Conservation (phyloP, 108 stramenopile species). For the Stephanodiscus minutulus region DNA sequence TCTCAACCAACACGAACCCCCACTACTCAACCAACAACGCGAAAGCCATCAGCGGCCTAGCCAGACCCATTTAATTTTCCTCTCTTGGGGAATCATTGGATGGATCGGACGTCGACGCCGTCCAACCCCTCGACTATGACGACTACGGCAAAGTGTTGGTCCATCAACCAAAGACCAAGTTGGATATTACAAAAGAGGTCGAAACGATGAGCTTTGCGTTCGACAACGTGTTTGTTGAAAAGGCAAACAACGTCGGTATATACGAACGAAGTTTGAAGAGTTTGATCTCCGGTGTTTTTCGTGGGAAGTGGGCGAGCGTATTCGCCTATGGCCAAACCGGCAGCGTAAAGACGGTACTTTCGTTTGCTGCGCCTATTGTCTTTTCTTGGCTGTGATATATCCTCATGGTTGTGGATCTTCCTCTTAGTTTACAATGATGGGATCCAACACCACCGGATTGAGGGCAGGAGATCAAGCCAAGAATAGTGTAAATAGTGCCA, state of each 20-base stretch:
- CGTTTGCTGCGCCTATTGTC: neutral
- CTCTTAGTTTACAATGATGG: slow-evolving; percentile 94
- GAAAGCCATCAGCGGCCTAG: too few relatives aligned
- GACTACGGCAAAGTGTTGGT: slow-evolving; percentile 83
- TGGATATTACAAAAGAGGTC: slow-evolving; percentile 97
- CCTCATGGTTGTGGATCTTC: neutral
- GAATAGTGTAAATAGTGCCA: slow-evolving; percentile 39
- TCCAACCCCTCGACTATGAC: slow-evolving; percentile 76
- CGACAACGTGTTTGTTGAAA: slow-evolving; percentile 93
- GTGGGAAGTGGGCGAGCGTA: slow-evolving; percentile 87
- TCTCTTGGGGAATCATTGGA: slow-evolving; percentile 58
- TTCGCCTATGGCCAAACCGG: slow-evolving; percentile 96
- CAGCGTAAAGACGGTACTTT: slow-evolving; percentile 74
- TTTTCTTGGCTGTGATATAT: too few relatives aligned
- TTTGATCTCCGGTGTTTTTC: slow-evolving; percentile 88
- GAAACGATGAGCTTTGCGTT: slow-evolving; percentile 92
- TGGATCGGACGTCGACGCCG: slow-evolving; percentile 78
- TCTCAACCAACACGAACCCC: too few relatives aligned
- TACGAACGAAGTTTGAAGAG: slow-evolving; percentile 81
- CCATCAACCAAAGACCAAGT: slow-evolving; percentile 94
- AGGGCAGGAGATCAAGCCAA: slow-evolving; percentile 62
- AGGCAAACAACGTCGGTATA: slow-evolving; percentile 70
- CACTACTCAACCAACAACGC: too few relatives aligned
- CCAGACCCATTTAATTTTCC: too few relatives aligned
- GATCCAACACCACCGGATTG: slow-evolving; percentile 76